These are phyloP conservation scores for Basipetospora chlamydospora DNA, from an alignment of 2,329 filamentous ascomycete species.

Conservation along the genomic window DNA sequence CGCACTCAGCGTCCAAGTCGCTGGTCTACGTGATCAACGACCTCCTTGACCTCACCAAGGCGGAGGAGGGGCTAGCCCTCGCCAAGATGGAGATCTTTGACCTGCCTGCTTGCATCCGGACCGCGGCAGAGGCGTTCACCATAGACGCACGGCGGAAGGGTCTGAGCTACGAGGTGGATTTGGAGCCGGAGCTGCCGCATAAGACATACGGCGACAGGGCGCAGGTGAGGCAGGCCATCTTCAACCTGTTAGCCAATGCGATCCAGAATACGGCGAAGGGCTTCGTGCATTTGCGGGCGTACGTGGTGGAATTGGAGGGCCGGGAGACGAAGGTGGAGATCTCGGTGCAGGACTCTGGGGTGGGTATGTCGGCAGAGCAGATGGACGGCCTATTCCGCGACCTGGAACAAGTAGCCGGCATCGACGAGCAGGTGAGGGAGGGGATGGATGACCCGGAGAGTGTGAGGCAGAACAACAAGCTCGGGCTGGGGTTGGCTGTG, in stretches of 20 bases:
- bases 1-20: conserved; percentile 83
- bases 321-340: conserved; percentile 56
- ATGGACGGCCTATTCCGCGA: conserved; percentile 44
- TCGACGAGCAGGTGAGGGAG: conserved; percentile 23
- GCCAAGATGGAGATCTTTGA: conserved; percentile 74
- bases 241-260: conserved; percentile 74
- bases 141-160: conserved; percentile 64
- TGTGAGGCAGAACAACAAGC: conserved; percentile 27
- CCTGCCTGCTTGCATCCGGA: conserved; percentile 53
- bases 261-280: conserved; percentile 62
- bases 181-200: conserved; percentile 54
- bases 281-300: conserved; percentile 55
- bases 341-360: conserved; percentile 59
- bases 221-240: conserved; percentile 66
- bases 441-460: conserved; percentile 16
- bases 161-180: conserved; percentile 52
- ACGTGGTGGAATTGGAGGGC: conserved; percentile 38
- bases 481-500: conserved; percentile 74
- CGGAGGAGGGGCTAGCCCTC: conserved; percentile 65
- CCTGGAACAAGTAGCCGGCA: conserved; percentile 42
- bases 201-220: conserved; percentile 66
- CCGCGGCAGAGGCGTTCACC: conserved; percentile 61
- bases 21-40: conserved; percentile 92
- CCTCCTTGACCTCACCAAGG: conserved; percentile 74
- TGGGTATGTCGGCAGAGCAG: conserved; percentile 51